A percentile compares a stretch with the other conserved stretches of the same genome.
Evolutionary conservation across 805 yeast species (phyloP).

Genomic region (Wilhelminamyces savonicus): DNA sequence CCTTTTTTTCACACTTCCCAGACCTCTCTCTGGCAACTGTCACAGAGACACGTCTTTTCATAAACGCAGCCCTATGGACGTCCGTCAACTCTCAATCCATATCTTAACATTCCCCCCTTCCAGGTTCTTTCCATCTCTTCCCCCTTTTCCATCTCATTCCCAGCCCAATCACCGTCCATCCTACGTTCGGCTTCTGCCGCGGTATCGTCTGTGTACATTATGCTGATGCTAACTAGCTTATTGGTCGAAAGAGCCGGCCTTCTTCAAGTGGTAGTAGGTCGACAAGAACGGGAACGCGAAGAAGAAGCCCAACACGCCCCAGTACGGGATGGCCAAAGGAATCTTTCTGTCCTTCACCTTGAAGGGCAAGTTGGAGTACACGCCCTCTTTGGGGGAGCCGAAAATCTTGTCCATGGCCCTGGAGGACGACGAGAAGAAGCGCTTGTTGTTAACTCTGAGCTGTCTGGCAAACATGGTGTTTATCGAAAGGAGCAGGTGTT

Average conservation of each 20-base stretch:
- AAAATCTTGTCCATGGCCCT: constrained; percentile 26
- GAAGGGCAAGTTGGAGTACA: constrained; percentile 91
- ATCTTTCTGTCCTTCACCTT: constrained; percentile 77
- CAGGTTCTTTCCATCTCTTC: too few relatives aligned
- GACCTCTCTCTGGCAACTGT: too few relatives aligned
- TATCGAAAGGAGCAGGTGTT: too few relatives aligned
- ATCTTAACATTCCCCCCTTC: too few relatives aligned
- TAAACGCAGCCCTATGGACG: too few relatives aligned
- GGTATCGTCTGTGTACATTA: too few relatives aligned
- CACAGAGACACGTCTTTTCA: too few relatives aligned
- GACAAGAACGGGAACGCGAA: constrained; percentile 67
- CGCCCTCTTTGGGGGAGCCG: constrained; percentile 50
- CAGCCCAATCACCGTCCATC: not conserved
- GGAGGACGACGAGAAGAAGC: constrained; percentile 41
- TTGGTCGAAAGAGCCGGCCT: constrained; percentile 65
- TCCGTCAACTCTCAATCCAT: too few relatives aligned
- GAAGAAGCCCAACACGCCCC: constrained; percentile 54
- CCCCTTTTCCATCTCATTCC: too few relatives aligned
- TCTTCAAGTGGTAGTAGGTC: constrained; percentile 76
- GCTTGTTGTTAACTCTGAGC: constrained; percentile 5
- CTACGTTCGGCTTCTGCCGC: too few relatives aligned
- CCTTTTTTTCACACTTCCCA: too few relatives aligned
- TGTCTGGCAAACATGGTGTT: constrained; percentile 19
- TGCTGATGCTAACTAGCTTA: too few relatives aligned
- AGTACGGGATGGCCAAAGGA: constrained; percentile 79